phyloP scores from a whole-genome alignment of 2,329 filamentous ascomycete genomes.

The Sordariomycetes sp. region DNA sequence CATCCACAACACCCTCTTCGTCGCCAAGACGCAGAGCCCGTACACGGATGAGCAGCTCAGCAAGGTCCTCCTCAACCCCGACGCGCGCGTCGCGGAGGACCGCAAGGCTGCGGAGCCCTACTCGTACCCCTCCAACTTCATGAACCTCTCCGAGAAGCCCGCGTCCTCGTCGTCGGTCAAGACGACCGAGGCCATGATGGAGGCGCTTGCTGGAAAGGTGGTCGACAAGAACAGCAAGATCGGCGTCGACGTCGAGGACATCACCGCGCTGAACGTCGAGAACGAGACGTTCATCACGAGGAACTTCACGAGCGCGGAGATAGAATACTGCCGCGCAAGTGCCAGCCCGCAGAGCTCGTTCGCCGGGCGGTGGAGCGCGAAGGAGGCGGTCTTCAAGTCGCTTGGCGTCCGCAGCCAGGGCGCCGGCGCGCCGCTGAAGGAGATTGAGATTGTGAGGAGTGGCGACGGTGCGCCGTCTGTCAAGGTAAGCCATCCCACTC shows the following conservation, averaged over 20 bases:
- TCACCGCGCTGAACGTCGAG: slow-evolving; percentile 78
- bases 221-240: slow-evolving; percentile 62
- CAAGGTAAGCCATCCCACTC: slow-evolving; percentile 48
- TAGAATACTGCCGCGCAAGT: slow-evolving; percentile 74
- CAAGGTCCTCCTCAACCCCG: slow-evolving; percentile 86
- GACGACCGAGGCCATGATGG: slow-evolving; percentile 64
- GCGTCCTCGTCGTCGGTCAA: slow-evolving; percentile 36
- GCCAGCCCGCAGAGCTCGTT: slow-evolving; percentile 80
- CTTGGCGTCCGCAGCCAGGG: slow-evolving; percentile 80
- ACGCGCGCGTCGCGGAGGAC: slow-evolving; percentile 73
- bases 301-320: slow-evolving; percentile 83
- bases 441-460: slow-evolving; percentile 84
- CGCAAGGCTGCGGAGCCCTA: slow-evolving; percentile 71
- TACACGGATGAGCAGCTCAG: slow-evolving; percentile 83
- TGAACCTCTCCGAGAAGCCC: slow-evolving; percentile 52
- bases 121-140: slow-evolving; percentile 59
- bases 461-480: slow-evolving; percentile 76
- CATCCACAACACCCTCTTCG: slow-evolving; percentile 96
- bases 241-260: slow-evolving; percentile 87
- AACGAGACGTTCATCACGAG: slow-evolving; percentile 91
- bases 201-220: slow-evolving; percentile 59
- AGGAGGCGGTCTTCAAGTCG: slow-evolving; percentile 98
- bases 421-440: slow-evolving; percentile 79
- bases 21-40: slow-evolving; percentile 84
- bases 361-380: slow-evolving; percentile 91